Evolutionary conservation across 2,329 filamentous ascomycete species (phyloP), one percentile per base, ranked within the genome.

Genomic region (Exophiala aquamarina): DNA sequence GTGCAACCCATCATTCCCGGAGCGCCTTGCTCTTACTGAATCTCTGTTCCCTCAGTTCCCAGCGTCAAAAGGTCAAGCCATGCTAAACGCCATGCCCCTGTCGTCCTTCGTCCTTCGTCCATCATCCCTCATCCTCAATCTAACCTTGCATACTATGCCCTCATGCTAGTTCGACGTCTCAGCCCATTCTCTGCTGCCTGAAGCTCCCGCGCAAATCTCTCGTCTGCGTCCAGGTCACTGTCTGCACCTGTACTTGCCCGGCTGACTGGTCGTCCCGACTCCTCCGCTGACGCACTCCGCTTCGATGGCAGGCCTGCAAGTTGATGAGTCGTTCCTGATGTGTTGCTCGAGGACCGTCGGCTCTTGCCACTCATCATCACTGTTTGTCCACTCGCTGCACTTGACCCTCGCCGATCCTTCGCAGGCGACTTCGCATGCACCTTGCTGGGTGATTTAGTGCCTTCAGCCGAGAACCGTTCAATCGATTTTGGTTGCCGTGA

Each of bases 401-500:
- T 58, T 6, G 57, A 57, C 9, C 43, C 46, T 39, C 53, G 47
- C 32, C 47, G 52, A 38, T 49, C 41, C 9, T 15, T 47, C 28
- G 37, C 32, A 17, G 41, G 38, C 6, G 43, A 20, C 29, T 52
- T 52, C 11, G 51, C 38, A 21, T 36, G 28, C 11, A 41, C 10
- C 18, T 55, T 57, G 35, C 32, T 50, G 7, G 54, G 51, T 17
- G 54, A 44, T 36, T 46, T 44, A 17, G 44, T 44, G n/a, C 50
- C 49, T 23, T 72, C 68, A 4, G 67, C 63, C 14, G 63, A 60
- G 47, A 68, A 70, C 14, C 69, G 59, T 29, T 71, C 68, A 29
- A 66, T 57, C 44, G 68, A 63, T 41, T 68, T 68, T 18, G 70
- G 65, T 51, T 72, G 71, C 32, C 69, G 69, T 21, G 71, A 73